Evolutionary conservation across 495 filamentous ascomycete species (phyloP).

Genomic region (Annulohypoxylon moriforme): DNA sequence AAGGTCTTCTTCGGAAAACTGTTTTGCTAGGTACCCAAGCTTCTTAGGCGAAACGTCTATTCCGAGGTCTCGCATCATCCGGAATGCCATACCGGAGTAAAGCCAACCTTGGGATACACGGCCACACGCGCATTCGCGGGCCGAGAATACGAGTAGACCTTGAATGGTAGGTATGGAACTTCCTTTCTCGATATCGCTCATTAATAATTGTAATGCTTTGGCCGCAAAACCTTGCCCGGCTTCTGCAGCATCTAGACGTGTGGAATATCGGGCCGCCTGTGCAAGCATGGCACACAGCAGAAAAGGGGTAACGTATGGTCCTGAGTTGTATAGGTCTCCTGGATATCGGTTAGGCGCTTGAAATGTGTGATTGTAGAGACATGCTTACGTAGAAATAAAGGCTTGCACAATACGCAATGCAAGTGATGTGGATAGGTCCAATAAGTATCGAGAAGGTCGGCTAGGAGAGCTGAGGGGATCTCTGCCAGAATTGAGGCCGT

Average conservation of each 20-base stretch:
- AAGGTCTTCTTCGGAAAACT: slow-evolving; percentile 21
- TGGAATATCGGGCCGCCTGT: slow-evolving; percentile 2
- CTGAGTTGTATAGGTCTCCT: slow-evolving; percentile 3
- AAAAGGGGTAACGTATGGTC: slow-evolving; percentile 8
- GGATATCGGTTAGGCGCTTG: neutral
- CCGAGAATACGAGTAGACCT: slow-evolving; percentile 1
- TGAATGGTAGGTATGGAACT: slow-evolving; percentile 8
- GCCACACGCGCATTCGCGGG: slow-evolving; percentile 6
- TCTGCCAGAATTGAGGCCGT: slow-evolving; percentile 4
- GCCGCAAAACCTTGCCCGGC: neutral
- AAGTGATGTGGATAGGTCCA: slow-evolving; percentile 22
- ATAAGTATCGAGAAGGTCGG: slow-evolving; percentile 15
- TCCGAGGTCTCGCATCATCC: slow-evolving; percentile 15
- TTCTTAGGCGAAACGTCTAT: slow-evolving; percentile 17
- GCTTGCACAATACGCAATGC: slow-evolving; percentile 22
- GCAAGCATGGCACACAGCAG: slow-evolving; percentile 2
- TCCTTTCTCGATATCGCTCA: neutral
- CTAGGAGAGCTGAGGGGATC: neutral
- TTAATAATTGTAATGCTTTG: neutral
- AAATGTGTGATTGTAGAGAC: neutral
- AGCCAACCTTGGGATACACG: slow-evolving; percentile 6
- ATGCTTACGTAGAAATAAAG: slow-evolving; percentile 20
- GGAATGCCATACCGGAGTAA: slow-evolving; percentile 12
- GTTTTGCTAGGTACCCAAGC: slow-evolving; percentile 9
- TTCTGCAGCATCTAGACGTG: neutral